Evolutionary conservation across 306 rosid species (phyloP).

Genomic region (Medicago ruthenica): DNA sequence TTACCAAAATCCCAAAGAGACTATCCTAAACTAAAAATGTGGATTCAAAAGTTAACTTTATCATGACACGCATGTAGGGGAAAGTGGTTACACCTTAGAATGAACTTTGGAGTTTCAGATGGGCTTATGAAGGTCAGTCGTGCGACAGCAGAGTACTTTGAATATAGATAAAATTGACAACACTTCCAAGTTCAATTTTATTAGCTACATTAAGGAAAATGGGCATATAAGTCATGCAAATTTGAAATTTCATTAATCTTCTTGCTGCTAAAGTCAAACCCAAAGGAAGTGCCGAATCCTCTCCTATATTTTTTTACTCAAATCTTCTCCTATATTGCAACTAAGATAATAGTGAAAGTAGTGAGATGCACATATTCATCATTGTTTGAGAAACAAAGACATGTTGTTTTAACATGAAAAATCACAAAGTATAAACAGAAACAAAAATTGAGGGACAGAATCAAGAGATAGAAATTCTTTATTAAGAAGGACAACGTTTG

Average conservation of each 20-base stretch:
- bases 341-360: background rate
- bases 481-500: background rate
- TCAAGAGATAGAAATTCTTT: too few species aligned
- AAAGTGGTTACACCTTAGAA: constrained; percentile 1
- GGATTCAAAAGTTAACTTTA: constrained; percentile 20
- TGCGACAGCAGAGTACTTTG: background rate
- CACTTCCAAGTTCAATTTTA: constrained; percentile 17
- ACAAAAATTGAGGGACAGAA: too few species aligned
- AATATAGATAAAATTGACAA: background rate
- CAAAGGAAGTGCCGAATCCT: constrained; percentile 1
- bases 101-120: background rate
- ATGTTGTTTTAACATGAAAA: background rate
- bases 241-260: constrained; percentile 27
- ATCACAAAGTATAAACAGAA: too few species aligned
- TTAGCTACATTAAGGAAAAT: constrained; percentile 7
- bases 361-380: constrained; percentile 25
- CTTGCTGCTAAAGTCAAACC: constrained; percentile 2
- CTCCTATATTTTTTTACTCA: constrained; percentile 5
- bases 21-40: constrained; percentile 12
- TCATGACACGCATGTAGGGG: background rate
- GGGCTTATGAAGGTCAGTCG: background rate
- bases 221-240: background rate
- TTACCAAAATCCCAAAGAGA: constrained; percentile 1
- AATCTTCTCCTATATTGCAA: too few species aligned
- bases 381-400: constrained; percentile 19